Evolutionary conservation across 2,329 filamentous ascomycete species (phyloP).

Genomic region (Pyrenochaeta sp.): DNA sequence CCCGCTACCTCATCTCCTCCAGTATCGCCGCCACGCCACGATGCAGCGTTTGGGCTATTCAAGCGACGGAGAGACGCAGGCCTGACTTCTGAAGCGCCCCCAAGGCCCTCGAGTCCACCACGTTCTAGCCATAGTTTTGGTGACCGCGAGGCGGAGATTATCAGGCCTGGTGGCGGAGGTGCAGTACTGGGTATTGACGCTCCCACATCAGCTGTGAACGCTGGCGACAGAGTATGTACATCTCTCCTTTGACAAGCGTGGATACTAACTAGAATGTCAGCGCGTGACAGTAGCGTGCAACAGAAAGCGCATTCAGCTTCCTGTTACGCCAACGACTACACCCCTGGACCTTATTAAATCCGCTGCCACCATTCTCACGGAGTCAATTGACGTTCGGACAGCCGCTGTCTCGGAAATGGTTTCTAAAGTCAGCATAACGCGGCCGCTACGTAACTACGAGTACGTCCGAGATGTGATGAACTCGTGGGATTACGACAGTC

Average conservation of each 20-base stretch:
- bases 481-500: conserved; percentile 85
- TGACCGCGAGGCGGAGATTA: conserved; percentile 41
- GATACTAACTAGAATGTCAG: conserved; percentile 49
- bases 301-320: conserved; percentile 73
- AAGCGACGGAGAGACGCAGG: conserved; percentile 44
- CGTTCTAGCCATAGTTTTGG: conserved; percentile 30
- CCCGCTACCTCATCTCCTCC: conserved; percentile 32
- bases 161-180: conserved; percentile 56
- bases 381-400: conserved; percentile 69
- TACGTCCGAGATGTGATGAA: conserved; percentile 87
- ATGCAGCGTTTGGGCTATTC: conserved; percentile 43
- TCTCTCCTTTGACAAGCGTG: background rate
- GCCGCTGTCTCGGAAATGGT: conserved; percentile 83
- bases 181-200: conserved; percentile 71
- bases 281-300: conserved; percentile 77
- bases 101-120: conserved; percentile 25
- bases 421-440: conserved; percentile 76
- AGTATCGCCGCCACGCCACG: conserved; percentile 41
- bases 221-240: conserved; percentile 73
- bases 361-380: conserved; percentile 69
- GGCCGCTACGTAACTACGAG: conserved; percentile 86
- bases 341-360: conserved; percentile 75
- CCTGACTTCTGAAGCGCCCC: conserved; percentile 29
- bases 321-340: conserved; percentile 77
- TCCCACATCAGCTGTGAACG: conserved; percentile 81